Evolutionary conservation across 495 filamentous ascomycete species (phyloP), one percentile per base, ranked within the genome.

Genomic region (Tuber borchii): DNA sequence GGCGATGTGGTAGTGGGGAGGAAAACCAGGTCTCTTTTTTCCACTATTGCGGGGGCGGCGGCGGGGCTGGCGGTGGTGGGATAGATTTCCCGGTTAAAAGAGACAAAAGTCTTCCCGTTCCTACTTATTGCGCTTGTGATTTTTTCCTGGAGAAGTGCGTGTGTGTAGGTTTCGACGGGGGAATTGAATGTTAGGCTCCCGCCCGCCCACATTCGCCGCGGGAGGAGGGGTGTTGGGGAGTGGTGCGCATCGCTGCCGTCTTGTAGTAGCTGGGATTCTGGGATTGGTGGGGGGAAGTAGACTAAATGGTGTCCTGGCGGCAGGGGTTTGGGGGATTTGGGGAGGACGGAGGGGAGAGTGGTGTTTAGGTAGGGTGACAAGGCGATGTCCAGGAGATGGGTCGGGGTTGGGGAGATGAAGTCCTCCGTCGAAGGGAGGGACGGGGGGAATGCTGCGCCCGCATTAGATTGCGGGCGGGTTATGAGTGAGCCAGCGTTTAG

Each of bases 201-300:
- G 40, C 92, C 92, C 3, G 91, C 91, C 93, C 93, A 96, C 89
- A 96, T 90, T 39, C 92, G 88, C 37, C 91, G 86, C 39, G 86
- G 87, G 75, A 90, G 94, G 0, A 90, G 89, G 0, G 75, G 44
- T 5, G 88, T 87, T 0, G 93, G 92, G 68, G 87, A 90, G 76
- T 93, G 92, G 2, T 87, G 87, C 3, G 85, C 83, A 83, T 95
- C 93, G 2, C 91, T 92, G 46, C 93, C 93, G 83, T 96, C 93
- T 4, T 83, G 80, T 2, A 90, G 87, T 6, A 94, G 87, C 3
- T 87, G 80, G 22, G 80, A 83, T 74, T 88, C 85, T 2, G 87
- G 83, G 70, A 88, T 86, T 51, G 87, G 86, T 0, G 90, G 87
- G 2, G 91, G 90, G 84, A 92, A 93, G 84, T 94, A 92, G 39